Base-by-base conservation (phyloP, 78 protist species). In the Polysphondylium violaceum region DNA sequence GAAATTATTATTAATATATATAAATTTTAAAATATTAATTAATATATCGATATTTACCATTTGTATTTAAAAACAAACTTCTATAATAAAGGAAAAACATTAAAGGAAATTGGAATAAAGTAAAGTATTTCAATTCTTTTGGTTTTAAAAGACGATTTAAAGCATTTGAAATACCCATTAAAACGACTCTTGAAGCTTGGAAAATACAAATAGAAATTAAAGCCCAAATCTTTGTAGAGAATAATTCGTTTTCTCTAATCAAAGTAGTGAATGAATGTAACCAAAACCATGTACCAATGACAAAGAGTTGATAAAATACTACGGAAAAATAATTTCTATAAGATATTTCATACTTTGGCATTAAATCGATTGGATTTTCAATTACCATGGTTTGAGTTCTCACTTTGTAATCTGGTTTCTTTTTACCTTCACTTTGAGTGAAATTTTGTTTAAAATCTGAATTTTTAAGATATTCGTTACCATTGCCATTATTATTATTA, bases 21-120 rank as follows among this genome's bases (percentile, higher is more conserved):
- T 33, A 72, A 53, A 53, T 16, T 35, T 73, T 29, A 73, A 35
- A 33, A 73, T 21, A 74, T 1, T 27, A 12, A 56, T 1, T n/a
- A 9, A 31, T 3, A 58, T 3, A 40, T 75, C 19, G 19, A 60
- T 17, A 76, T 74, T 43, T 76, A 81, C 89, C 38, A 68, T 68
- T 81, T 19, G 74, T 81, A 68, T 56, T 81, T 35, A 81, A 41
- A 53, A 81, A 81, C 23, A 81, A 53, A 55, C 68, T 65, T 36
- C 89, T 53, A 81, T 81, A 81, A 36, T 81, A 81, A 40, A 81
- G 77, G 89, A 81, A 81, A 68, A 81, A 81, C 89, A 81, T 81
- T 40, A 68, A 33, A 23, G 89, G 89, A 29, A 56, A 81, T 81
- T 81, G 89, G 58, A 81, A 81, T 4, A 56, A 68, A 11, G 89